Percentiles rank a stretch among this genome's conserved stretches.
Conservation (phyloP, 2,329 filamentous ascomycete species). For the Byssoonygena ceratinophila region DNA sequence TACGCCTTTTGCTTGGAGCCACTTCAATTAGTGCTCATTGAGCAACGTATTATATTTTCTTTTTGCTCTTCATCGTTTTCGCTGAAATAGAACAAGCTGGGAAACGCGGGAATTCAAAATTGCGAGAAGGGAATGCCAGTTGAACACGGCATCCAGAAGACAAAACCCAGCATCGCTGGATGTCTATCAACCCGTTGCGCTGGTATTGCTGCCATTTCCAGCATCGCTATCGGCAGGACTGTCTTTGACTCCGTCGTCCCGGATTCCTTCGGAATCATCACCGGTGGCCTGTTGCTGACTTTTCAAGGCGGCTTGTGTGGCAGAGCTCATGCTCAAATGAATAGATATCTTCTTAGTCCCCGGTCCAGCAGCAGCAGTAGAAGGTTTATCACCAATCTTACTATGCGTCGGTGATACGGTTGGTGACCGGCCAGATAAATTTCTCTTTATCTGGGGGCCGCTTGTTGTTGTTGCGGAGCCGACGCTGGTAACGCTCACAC, state of each 20-base stretch:
- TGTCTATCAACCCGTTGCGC: neutral
- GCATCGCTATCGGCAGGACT: neutral
- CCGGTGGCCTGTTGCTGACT: neutral
- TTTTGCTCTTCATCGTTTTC: neutral
- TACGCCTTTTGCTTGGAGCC: neutral
- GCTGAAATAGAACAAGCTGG: neutral
- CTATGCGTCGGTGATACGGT: slow-evolving; percentile 21
- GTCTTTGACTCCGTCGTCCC: neutral
- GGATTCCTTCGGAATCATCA: neutral
- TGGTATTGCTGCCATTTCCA: neutral
- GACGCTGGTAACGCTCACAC: slow-evolving; percentile 25
- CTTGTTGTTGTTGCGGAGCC: slow-evolving; percentile 17
- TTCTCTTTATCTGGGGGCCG: slow-evolving; percentile 28
- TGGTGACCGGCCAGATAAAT: slow-evolving; percentile 16
- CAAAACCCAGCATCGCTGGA: neutral
- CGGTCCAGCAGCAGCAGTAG: slow-evolving; percentile 20
- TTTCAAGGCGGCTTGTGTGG: slow-evolving; percentile 17
- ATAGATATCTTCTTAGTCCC: slow-evolving; percentile 33
- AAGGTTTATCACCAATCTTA: neutral
- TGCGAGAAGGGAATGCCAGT: neutral
- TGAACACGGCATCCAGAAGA: neutral
- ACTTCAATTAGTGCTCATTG: neutral
- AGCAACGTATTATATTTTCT: neutral
- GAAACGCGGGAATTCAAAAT: neutral
- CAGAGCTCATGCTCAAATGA: slow-evolving; percentile 25